A percentile compares a stretch with the other conserved stretches of the same genome.
These are phyloP conservation scores for Vicia villosa DNA, from an alignment of 306 rosid genomes.

Conservation along the genomic window DNA sequence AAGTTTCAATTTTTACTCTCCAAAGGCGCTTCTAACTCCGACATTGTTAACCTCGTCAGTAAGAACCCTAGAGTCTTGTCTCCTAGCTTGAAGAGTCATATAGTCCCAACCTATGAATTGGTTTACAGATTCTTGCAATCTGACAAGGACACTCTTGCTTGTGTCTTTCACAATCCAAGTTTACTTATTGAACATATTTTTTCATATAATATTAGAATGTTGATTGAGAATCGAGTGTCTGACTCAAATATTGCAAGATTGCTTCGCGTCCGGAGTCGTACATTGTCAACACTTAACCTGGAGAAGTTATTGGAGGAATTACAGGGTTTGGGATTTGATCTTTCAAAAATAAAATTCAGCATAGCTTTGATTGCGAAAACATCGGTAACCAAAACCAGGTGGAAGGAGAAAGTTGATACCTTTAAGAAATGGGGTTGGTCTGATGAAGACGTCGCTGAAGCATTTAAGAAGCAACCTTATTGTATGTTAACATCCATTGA, in stretches of 20 bases:
- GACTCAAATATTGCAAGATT: not conserved
- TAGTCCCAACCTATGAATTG: no score
- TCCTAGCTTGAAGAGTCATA: no score
- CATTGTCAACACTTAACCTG: not conserved
- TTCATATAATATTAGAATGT: no score
- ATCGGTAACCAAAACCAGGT: slow-evolving; percentile 21
- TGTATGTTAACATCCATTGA: no score
- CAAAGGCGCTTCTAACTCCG: no score
- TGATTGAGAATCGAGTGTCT: slow-evolving; percentile 20
- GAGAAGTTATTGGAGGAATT: slow-evolving; percentile 37
- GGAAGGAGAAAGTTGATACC: slow-evolving; percentile 44
- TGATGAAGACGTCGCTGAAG: slow-evolving; percentile 9
- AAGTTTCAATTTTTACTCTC: slow-evolving; percentile 15
- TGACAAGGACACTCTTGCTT: not conserved
- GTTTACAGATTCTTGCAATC: not conserved
- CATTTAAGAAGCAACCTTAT: no score
- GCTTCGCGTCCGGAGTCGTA: not conserved
- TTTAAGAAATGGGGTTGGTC: slow-evolving; percentile 60
- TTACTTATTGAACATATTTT: not conserved
- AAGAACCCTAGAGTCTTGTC: no score
- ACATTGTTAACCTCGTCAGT: no score
- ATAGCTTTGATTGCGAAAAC: slow-evolving; percentile 26
- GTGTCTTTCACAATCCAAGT: not conserved
- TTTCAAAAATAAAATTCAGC: slow-evolving; percentile 25
- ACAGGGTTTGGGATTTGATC: slow-evolving; percentile 49